Evolutionary conservation across 129 eudicot genomes (phyloP).

Genomic region (Artemisia annua): DNA sequence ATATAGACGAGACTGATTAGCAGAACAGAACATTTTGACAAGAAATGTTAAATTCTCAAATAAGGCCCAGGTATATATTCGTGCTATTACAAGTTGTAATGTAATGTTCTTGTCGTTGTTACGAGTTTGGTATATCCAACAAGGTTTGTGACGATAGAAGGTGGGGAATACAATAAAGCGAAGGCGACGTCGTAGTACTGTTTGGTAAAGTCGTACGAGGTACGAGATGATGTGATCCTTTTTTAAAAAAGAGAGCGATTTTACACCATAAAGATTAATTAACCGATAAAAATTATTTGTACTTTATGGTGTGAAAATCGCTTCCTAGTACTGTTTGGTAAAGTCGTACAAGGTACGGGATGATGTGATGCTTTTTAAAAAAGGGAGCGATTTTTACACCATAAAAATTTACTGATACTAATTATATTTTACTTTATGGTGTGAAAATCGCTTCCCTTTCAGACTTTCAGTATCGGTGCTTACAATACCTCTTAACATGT

Average conservation of each 20-base stretch:
- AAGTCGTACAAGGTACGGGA: too few species aligned
- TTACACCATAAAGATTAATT: not conserved
- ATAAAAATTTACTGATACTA: too few species aligned
- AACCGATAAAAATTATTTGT: not conserved
- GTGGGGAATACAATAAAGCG: constrained; percentile 5
- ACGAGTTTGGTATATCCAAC: not conserved
- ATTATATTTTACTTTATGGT: too few species aligned
- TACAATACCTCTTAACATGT: too few species aligned
- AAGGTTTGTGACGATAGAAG: constrained; percentile 10
- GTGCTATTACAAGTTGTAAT: constrained; percentile 10
- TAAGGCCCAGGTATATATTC: not conserved
- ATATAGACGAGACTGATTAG: too few species aligned
- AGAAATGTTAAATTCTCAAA: not conserved
- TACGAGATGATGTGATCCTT: constrained; percentile 28
- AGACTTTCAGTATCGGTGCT: too few species aligned
- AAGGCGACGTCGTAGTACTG: not conserved
- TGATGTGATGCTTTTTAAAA: too few species aligned
- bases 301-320: too few species aligned
- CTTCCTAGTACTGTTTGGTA: too few species aligned
- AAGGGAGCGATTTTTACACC: too few species aligned
- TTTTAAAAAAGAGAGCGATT: not conserved
- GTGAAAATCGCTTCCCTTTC: not conserved
- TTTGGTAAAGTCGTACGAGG: constrained; percentile 24
- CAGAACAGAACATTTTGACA: not conserved
- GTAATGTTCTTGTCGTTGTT: not conserved